Evolutionary conservation across 2,329 filamentous ascomycete species (phyloP).

Genomic region (Ceratocystis lukuohia): DNA sequence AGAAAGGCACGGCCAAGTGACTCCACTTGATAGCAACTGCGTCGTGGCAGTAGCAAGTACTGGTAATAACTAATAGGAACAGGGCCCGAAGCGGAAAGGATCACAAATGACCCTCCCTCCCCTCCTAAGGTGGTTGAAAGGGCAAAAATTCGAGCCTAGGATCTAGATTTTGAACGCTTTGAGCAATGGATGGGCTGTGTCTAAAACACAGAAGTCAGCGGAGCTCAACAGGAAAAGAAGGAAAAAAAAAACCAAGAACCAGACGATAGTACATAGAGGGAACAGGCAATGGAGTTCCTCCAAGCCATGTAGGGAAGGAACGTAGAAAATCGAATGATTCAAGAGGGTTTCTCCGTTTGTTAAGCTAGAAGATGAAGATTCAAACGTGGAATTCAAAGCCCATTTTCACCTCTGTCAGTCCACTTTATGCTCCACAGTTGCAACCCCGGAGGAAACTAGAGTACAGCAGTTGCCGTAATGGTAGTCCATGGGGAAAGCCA

Average conservation of each 20-base stretch:
- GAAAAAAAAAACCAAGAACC: background rate
- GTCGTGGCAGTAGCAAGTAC: background rate
- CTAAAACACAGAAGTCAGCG: background rate
- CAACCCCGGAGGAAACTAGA: background rate
- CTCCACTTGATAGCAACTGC: background rate
- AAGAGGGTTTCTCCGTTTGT: background rate
- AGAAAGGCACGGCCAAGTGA: background rate
- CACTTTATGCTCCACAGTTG: background rate
- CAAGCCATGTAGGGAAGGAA: background rate
- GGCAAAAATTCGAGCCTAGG: background rate
- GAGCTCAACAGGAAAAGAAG: background rate
- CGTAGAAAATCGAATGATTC: background rate
- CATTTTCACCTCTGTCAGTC: background rate
- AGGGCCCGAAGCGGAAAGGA: constrained; percentile 12
- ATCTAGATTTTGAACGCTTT: background rate
- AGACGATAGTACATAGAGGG: background rate
- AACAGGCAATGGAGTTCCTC: background rate
- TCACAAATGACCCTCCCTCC: constrained; percentile 8
- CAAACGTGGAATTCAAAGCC: background rate
- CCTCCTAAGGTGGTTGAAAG: background rate
- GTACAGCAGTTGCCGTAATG: background rate
- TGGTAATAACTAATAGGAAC: background rate
- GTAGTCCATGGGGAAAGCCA: background rate
- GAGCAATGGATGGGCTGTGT: background rate
- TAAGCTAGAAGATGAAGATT: background rate